Evolutionary conservation across 805 yeast genomes (phyloP), one percentile per base, ranked within the genome.

Genomic region (Gaillardinia entomophila): DNA sequence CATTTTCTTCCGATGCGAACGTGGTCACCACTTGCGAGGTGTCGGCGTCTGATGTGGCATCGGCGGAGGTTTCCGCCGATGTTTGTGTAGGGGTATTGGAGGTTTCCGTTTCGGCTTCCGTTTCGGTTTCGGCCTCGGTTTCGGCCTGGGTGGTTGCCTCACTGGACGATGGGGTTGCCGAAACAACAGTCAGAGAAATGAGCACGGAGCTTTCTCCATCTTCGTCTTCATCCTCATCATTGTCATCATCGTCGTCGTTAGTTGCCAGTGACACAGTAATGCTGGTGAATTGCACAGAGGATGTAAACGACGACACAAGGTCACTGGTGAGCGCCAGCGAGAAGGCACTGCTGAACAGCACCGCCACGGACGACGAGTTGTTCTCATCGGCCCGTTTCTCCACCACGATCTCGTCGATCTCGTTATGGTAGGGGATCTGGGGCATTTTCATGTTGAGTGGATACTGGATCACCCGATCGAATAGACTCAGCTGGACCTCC

Each of bases 1-100:
- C 73, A 32, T 53, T 53, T 28, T 53, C 58, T 2, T 54, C 62
- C 2, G 68, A 57, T 4, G 48, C 42, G 30, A 40, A 51, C 1
- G 67, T 57, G 13, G 68, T 54, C 4, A 37, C 36, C 23, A 32
- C 25, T 19, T 6, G 8, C 6, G 22, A 19, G 22, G 22, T 19
- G 22, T 19, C 22, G 10, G 22, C 22, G 8, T 19, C 10, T 6
- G 8, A 6, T 6, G 22, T 19, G 22, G 22, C 22, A 19, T 19
- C 22, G 10, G 22, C 22, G 22, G 8, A 6, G 22, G 8, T 19
- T 19, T 19, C 22, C 6, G 22, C 22, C 10, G 22, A 10, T n/a
- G n/a, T n/a, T n/a, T n/a, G n/a, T n/a, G n/a, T n/a, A n/a, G n/a
- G n/a, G n/a, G n/a, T n/a, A 19, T 6, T 10, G 10, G 8, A 6